phyloP scores from a whole-genome alignment of 2,329 filamentous ascomycete genomes.

The Curvularia sp. region DNA sequence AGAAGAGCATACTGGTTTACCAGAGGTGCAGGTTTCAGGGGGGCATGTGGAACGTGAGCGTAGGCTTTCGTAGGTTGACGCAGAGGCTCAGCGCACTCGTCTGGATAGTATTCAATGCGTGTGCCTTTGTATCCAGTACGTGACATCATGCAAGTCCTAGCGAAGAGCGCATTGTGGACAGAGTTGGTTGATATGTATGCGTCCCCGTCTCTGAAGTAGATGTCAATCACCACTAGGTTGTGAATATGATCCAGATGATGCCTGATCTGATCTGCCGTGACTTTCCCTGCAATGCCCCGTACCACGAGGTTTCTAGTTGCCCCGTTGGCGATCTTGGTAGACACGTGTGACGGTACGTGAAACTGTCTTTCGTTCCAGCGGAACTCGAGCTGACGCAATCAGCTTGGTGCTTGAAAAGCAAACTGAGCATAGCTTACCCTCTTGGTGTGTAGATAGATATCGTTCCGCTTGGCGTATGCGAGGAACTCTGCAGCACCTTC shows the following conservation, averaged over 20 bases:
- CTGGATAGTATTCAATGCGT: conserved; percentile 73
- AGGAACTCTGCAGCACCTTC: conserved; percentile 67
- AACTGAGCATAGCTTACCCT: conserved; percentile 60
- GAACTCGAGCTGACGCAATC: conserved; percentile 65
- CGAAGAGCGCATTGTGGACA: conserved; percentile 76
- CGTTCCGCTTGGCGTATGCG: conserved; percentile 68
- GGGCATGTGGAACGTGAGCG: conserved; percentile 11
- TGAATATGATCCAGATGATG: conserved; percentile 84
- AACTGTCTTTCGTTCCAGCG: conserved; percentile 77
- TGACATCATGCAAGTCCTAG: conserved; percentile 78
- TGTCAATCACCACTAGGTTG: conserved; percentile 73
- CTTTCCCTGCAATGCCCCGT: conserved; percentile 60
- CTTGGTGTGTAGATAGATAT: conserved; percentile 73
- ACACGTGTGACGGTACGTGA: conserved; percentile 67
- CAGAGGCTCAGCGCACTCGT: conserved; percentile 74
- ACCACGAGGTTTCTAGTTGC: conserved; percentile 79
- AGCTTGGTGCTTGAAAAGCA: not conserved
- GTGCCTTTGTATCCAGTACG: conserved; percentile 71
- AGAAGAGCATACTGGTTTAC: conserved; percentile 45
- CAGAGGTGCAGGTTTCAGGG: conserved; percentile 31
- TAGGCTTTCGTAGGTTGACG: conserved; percentile 36
- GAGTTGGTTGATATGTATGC: conserved; percentile 79
- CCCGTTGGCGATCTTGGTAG: conserved; percentile 68
- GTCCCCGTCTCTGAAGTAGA: conserved; percentile 65
- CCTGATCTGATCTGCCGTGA: conserved; percentile 71